Base-by-base conservation (phyloP, 2,329 filamentous ascomycete species). In the Zymoseptoria tritici region DNA sequence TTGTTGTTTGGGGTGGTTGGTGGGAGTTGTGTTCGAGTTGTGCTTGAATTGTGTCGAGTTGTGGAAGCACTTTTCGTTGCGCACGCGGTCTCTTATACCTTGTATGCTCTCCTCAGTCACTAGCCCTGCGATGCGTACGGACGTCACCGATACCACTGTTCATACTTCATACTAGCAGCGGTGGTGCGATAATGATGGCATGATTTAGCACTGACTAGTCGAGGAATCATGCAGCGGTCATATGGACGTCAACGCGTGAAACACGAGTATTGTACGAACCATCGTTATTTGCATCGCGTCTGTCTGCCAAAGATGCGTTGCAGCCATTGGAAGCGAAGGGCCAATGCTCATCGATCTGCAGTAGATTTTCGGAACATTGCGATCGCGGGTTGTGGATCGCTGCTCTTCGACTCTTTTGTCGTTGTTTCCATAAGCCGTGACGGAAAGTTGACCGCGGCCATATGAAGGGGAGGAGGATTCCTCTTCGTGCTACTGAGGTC, bases 151-250 rank as follows among this genome's bases (percentile, higher is more conserved):
- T 21, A 29, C 53, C 24, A 46, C 13, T 7, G 16, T 46, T 46
- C 13, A n/a, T 29, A 29, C 26, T 46, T 46, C 13, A n/a, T 29
- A 29, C 26, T 29, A 29, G 26, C 26, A 29, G 26, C 36, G 36
- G 36, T 16, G 13, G 16, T n/a, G 36, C 16, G 36, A n/a, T 46
- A 4, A 46, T 46, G 13, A 46, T 46, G 36, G 36, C 36, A 46
- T 46, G 36, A 46, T 46, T 46, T n/a, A 46, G 36, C 36, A 46
- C 36, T 46, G 36, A 46, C 36, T 46, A 46, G 36, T n/a, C 13
- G 36, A n/a, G 36, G 36, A 46, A 46, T 46, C 36, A 46, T 56
- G 54, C 55, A 54, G 58, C 36, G 54, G 58, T 60, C 58, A 60
- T 60, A 42, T 36, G 53, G 54, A 60, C 54, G 54, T 56, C 54